Percentiles rank a stretch among this genome's conserved stretches.
Evolutionary conservation across 73 alveolate species (phyloP).

Genomic region (Paraurostyla sp.): DNA sequence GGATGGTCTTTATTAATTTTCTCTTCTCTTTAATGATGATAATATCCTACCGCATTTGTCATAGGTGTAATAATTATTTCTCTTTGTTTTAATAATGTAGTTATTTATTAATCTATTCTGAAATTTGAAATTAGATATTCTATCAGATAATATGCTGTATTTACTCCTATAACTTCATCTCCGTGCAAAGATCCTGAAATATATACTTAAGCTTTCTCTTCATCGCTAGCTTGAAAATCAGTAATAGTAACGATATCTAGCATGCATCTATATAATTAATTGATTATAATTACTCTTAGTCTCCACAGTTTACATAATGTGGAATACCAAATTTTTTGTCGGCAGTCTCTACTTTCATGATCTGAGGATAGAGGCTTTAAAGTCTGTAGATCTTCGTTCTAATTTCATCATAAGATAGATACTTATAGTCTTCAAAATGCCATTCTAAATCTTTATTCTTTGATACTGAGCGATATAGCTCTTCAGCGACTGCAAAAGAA

Average conservation of each 20-base stretch:
- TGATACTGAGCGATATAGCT: too few species aligned
- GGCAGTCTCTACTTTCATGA: constrained; percentile 80
- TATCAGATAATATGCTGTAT: constrained; percentile 80
- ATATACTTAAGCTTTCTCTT: constrained; percentile 87
- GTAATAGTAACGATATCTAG: constrained; percentile 83
- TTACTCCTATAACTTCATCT: constrained; percentile 95
- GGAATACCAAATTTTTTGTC: constrained; percentile 81
- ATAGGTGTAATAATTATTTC: constrained; percentile 92
- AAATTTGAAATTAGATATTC: constrained; percentile 78
- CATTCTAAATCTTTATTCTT: too few species aligned
- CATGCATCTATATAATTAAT: constrained; percentile 40
- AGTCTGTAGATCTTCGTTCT: constrained; percentile 62
- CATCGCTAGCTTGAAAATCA: constrained; percentile 76
- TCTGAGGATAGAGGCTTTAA: constrained; percentile 68
- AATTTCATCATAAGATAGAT: constrained; percentile 73
- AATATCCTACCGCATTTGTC: constrained; percentile 97
- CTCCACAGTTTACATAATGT: constrained; percentile 71
- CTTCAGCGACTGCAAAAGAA: too few species aligned
- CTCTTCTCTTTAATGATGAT: constrained; percentile 84
- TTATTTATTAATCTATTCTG: constrained; percentile 65
- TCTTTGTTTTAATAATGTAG: constrained; percentile 78
- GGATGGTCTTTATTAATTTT: constrained; percentile 23
- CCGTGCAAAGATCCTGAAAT: constrained; percentile 98
- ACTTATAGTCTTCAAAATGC: constrained; percentile 59
- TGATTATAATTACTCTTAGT: constrained; percentile 35